Conservation (phyloP, 2,329 filamentous ascomycete genomes). For the Trichoderma endophyticum region DNA sequence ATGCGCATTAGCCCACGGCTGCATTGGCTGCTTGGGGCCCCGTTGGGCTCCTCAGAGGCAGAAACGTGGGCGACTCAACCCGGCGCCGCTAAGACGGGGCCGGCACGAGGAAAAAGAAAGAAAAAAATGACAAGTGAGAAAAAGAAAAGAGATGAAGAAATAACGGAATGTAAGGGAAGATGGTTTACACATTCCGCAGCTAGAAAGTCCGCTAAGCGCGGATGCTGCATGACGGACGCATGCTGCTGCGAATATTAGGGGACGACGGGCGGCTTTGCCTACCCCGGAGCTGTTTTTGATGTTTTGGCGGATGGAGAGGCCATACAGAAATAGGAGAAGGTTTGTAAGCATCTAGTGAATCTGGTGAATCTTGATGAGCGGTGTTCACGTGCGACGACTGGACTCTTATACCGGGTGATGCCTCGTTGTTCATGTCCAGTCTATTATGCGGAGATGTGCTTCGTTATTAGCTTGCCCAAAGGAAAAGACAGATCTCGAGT, state of each 20-base stretch:
- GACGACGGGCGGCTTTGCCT: background rate
- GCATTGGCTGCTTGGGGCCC: background rate
- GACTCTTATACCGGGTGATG: background rate
- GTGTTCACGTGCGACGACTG: background rate
- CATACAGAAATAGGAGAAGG: too few relatives aligned
- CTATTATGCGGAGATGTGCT: background rate
- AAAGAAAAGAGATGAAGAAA: background rate
- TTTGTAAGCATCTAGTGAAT: background rate
- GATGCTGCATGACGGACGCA: slow-evolving; percentile 5
- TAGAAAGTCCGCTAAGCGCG: background rate
- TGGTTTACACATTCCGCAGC: background rate
- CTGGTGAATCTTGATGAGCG: background rate
- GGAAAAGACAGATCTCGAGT: background rate
- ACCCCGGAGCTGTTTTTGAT: background rate
- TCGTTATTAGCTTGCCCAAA: background rate
- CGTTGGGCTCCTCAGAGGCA: background rate
- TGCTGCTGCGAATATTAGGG: background rate
- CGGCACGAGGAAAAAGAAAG: background rate
- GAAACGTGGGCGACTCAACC: background rate
- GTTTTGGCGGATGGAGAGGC: background rate
- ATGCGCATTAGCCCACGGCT: background rate
- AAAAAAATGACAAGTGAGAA: background rate
- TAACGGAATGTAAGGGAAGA: background rate
- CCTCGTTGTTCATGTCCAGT: background rate
- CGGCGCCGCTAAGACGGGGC: background rate